Evolutionary conservation across 495 filamentous ascomycete genomes (phyloP).

Genomic region (Tuber borchii): DNA sequence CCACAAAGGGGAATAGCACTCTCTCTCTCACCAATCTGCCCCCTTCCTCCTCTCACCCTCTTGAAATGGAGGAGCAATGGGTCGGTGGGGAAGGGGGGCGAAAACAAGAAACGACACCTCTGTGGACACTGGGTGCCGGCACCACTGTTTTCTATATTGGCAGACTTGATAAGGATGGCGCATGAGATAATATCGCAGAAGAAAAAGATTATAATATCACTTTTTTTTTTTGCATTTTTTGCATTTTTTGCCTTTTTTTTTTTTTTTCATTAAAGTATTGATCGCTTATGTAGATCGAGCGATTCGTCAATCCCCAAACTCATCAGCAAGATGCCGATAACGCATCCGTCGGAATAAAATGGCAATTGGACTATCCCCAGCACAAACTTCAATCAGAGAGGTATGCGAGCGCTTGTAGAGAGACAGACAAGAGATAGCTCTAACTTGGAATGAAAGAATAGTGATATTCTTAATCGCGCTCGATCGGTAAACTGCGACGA

Average conservation of each 20-base stretch:
- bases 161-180: neutral
- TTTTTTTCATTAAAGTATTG: neutral
- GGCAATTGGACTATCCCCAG: neutral
- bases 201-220: neutral
- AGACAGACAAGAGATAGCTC: neutral
- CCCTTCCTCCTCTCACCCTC: neutral
- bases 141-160: neutral
- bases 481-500: neutral
- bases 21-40: neutral
- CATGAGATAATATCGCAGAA: neutral
- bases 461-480: neutral
- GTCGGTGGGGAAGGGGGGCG: neutral
- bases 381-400: neutral
- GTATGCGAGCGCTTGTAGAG: neutral
- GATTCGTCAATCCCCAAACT: conserved; percentile 6
- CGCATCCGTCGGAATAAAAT: neutral
- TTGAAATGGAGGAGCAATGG: neutral
- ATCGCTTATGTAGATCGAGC: conserved; percentile 6
- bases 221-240: neutral
- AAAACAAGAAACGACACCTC: neutral
- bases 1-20: neutral
- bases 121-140: neutral
- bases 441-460: neutral
- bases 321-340: conserved; percentile 5
- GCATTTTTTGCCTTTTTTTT: neutral